A percentile compares a stretch with the other conserved stretches of the same genome.
Conservation (phyloP, 2,329 filamentous ascomycete genomes). For the Verticillium nonalfalfae region DNA sequence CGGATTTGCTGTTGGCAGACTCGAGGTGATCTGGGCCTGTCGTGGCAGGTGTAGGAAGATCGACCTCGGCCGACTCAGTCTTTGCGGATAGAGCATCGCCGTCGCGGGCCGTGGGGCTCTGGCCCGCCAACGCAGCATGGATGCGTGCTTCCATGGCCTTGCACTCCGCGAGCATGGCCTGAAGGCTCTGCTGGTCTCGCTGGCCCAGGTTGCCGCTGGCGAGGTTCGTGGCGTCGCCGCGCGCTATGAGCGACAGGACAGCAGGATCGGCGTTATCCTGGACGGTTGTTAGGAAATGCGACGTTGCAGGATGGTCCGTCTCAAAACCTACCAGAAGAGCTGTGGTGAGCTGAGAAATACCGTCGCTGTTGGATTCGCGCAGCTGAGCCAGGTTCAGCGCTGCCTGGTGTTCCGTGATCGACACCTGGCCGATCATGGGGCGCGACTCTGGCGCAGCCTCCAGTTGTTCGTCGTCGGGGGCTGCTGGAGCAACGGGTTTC, state of each 20-base stretch:
- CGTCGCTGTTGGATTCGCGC: constrained; percentile 40
- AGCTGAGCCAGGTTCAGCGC: constrained; percentile 59
- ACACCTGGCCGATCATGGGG: constrained; percentile 32
- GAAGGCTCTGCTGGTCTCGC: constrained; percentile 37
- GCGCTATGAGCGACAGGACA: constrained; percentile 43
- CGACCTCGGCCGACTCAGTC: constrained; percentile 8
- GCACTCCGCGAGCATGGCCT: constrained; percentile 40
- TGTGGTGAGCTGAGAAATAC: constrained; percentile 48
- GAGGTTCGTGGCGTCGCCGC: constrained; percentile 36
- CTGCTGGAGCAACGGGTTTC: constrained; percentile 3
- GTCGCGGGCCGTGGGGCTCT: not conserved
- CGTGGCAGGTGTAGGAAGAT: constrained; percentile 11
- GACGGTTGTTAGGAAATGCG: constrained; percentile 9
- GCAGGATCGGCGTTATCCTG: constrained; percentile 38
- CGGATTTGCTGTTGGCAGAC: constrained; percentile 11
- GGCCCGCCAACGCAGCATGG: constrained; percentile 10
- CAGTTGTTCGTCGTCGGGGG: constrained; percentile 8
- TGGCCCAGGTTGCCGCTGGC: constrained; percentile 29
- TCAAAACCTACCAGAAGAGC: constrained; percentile 53
- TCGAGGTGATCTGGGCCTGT: constrained; percentile 21
- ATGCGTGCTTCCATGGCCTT: constrained; percentile 37
- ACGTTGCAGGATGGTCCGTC: not conserved
- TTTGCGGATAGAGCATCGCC: constrained; percentile 3
- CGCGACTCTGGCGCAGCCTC: constrained; percentile 9
- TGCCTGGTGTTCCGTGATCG: constrained; percentile 58